These are phyloP conservation scores for Talaromyces amestolkiae DNA, from an alignment of 2,329 filamentous ascomycete species.

Conservation along the genomic window DNA sequence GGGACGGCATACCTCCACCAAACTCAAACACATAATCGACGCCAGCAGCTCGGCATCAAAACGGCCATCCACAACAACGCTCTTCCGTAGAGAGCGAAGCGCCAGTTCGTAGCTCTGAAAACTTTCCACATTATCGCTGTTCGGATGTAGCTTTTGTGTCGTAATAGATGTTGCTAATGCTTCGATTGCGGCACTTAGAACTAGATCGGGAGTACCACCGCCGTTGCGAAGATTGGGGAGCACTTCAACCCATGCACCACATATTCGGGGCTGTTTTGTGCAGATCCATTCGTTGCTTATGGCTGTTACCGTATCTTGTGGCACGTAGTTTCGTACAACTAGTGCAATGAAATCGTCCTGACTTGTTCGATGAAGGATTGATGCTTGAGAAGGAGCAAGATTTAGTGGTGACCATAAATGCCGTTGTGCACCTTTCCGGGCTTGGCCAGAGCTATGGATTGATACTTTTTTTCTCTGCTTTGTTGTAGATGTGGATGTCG, in stretches of 20 bases:
- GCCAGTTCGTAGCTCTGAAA: neutral
- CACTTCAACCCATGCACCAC: conserved; percentile 43
- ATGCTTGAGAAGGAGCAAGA: neutral
- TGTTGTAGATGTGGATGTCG: conserved; percentile 14
- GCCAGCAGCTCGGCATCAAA: conserved; percentile 30
- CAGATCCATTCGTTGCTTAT: neutral
- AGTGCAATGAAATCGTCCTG: neutral
- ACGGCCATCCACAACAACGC: conserved; percentile 17
- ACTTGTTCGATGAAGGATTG: neutral
- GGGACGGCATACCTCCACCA: conserved; percentile 27
- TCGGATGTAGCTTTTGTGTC: neutral
- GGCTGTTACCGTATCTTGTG: neutral
- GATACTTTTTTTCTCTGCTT: neutral
- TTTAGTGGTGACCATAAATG: no score
- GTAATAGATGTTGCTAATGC: neutral
- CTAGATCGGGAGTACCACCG: conserved; percentile 19
- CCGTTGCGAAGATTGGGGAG: conserved; percentile 32
- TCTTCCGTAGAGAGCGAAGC: conserved; percentile 9
- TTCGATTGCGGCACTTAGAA: neutral
- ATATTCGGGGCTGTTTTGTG: conserved; percentile 29
- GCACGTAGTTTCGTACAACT: conserved; percentile 2
- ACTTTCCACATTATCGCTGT: neutral
- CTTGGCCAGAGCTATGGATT: no score
- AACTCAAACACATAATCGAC: conserved; percentile 38
- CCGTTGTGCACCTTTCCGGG: no score